Evolutionary conservation across 2,329 filamentous ascomycete species (phyloP), one percentile per base, ranked within the genome.

Genomic region (Daldinia sp.): DNA sequence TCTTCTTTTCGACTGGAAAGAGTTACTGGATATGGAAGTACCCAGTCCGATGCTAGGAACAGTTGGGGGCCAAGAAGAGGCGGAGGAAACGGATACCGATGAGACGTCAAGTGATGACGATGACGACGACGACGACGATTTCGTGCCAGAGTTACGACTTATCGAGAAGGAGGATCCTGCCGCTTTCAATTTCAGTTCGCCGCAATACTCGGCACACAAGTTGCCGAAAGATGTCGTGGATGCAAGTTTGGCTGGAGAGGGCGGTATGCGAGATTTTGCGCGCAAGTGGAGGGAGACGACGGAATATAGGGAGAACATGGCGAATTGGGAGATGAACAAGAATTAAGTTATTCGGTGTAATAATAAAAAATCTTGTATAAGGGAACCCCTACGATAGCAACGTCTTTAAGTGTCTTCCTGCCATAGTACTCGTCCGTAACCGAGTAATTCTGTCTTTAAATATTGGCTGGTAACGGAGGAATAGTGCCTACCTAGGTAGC

Each of bases 181-280:
- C 63, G 94, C 94, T 0, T 95, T 93, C 74, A 91, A 90, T 70
- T 96, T 97, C 74, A 88, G 86, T 68, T 90, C 91, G 3, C 87
- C 93, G 1, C 91, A 94, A 72, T 98, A 96, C 77, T 97, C 93
- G 64, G 94, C 95, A 2, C 94, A 98, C 75, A 99, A 98, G 78
- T 80, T 99, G 70, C 95, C 95, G 0, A 93, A 90, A 76, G 95
- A 99, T 70, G 93, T 98, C 1, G 94, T 97, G 2, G 87, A 90
- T 69, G 88, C 88, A 17, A 85, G 87, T 68, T 72, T 85, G 68
- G 84, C 84, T 1, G 90, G 91, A 3, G 87, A 91, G 57, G 91
- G 90, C 2, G 90, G 90, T 0, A 84, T 98, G 80, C 84, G 89
- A 63, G 93, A 96, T 77, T 94, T 95, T 78, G 87, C 91, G 64